These are phyloP conservation scores for Lactifluus hygrophoroides DNA, from an alignment of 768 basidiomycete genomes.

Conservation along the genomic window DNA sequence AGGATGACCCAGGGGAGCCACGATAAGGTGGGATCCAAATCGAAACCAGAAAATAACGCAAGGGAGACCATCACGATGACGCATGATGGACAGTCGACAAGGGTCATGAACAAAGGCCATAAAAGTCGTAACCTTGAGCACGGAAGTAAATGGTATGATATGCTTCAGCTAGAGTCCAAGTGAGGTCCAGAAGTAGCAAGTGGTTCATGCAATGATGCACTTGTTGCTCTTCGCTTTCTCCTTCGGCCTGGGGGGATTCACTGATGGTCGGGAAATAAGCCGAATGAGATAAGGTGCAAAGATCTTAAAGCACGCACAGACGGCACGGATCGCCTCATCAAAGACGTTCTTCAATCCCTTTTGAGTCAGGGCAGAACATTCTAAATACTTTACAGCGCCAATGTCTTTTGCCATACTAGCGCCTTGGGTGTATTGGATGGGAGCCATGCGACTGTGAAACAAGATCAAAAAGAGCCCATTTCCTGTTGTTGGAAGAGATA, in stretches of 20 bases:
- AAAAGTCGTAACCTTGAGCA: conserved; percentile 59
- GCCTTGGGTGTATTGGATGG: conserved; percentile 88
- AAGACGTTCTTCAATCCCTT: conserved; percentile 99
- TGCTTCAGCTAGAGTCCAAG: conserved; percentile 28
- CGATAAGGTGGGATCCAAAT: conserved; percentile 8
- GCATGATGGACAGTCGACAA: conserved; percentile 22
- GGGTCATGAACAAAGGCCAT: conserved; percentile 29
- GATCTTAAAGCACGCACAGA: conserved; percentile 51
- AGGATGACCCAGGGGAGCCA: not conserved
- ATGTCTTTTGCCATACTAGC: conserved; percentile 90
- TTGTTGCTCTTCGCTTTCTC: conserved; percentile 42
- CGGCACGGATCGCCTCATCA: conserved; percentile 96
- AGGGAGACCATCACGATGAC: conserved; percentile 18
- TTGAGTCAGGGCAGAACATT: conserved; percentile 94
- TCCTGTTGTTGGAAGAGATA: conserved; percentile 17
- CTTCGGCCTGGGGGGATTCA: conserved; percentile 63
- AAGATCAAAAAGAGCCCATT: conserved; percentile 1
- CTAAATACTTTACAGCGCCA: conserved; percentile 90
- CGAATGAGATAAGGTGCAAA: not conserved
- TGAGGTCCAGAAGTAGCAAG: conserved; percentile 18
- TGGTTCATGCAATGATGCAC: conserved; percentile 55
- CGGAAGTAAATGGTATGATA: conserved; percentile 63
- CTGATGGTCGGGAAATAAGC: conserved; percentile 30
- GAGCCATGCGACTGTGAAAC: conserved; percentile 75
- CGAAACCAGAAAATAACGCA: conserved; percentile 7